These are phyloP conservation scores for Pontederia crassipes DNA, from an alignment of 176 grass and related monocot genomes.

Conservation along the genomic window DNA sequence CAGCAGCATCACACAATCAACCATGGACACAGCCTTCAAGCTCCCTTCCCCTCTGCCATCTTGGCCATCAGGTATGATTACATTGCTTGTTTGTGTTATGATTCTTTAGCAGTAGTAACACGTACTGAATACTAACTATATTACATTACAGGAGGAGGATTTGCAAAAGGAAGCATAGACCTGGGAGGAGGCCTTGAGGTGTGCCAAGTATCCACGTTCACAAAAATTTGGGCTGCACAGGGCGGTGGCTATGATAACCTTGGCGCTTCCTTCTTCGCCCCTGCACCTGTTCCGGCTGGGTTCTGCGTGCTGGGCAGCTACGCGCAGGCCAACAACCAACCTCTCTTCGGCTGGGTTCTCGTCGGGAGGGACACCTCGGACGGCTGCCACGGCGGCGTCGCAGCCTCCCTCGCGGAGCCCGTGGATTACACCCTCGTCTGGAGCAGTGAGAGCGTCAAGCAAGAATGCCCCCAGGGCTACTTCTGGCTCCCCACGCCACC, in stretches of 20 bases:
- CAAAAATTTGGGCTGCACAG: constrained; percentile 49
- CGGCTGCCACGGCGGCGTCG: neutral
- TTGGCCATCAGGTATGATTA: constrained; percentile 43
- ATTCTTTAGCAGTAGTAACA: neutral
- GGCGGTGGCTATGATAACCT: constrained; percentile 43
- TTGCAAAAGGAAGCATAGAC: constrained; percentile 48
- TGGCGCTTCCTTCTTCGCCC: constrained; percentile 53
- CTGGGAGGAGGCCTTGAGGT: constrained; percentile 39
- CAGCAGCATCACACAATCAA: too few relatives aligned
- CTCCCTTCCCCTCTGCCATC: constrained; percentile 27
- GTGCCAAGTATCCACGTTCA: constrained; percentile 37
- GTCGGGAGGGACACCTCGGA: constrained; percentile 24
- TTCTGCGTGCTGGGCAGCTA: constrained; percentile 56
- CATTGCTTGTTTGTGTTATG: neutral
- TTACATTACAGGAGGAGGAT: constrained; percentile 39
- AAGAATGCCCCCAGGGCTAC: constrained; percentile 29
- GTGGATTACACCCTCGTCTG: constrained; percentile 46
- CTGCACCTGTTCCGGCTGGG: constrained; percentile 29
- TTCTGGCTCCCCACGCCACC: constrained; percentile 54
- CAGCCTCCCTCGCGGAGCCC: constrained; percentile 23
- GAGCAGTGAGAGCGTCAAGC: constrained; percentile 31
- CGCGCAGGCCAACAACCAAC: constrained; percentile 53
- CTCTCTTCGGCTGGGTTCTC: constrained; percentile 43
- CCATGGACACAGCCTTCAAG: constrained; percentile 32
- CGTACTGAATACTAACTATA: neutral